phyloP scores from a whole-genome alignment of 257 asterid genomes.

The Coffea canephora region DNA sequence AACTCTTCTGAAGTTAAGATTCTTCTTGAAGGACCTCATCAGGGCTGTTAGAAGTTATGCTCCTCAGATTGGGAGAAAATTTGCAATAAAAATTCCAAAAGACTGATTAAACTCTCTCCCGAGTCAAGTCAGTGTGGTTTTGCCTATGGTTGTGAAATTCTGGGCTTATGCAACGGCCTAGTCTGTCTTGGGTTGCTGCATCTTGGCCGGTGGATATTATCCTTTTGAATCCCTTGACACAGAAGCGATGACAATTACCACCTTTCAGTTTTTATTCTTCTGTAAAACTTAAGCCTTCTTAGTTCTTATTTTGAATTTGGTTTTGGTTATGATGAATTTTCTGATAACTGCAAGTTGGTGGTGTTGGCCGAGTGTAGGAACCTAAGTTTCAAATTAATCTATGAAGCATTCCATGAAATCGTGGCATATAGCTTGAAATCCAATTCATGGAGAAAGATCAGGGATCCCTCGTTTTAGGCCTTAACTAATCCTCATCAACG shows the following conservation, averaged over 20 bases:
- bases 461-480: background rate
- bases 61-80: background rate
- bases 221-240: too few relatives aligned
- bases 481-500: background rate
- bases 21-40: background rate
- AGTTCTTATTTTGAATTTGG: too few relatives aligned
- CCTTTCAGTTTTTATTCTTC: too few relatives aligned
- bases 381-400: too few relatives aligned
- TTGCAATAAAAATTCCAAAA: background rate
- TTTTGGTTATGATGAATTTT: too few relatives aligned
- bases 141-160: background rate
- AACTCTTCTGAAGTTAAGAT: background rate
- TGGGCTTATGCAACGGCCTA: background rate
- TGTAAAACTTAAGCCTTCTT: too few relatives aligned
- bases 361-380: too few relatives aligned
- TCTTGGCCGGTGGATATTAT: background rate
- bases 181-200: background rate
- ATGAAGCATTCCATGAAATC: background rate
- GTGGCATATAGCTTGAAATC: background rate
- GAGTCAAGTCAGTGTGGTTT: background rate
- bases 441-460: background rate
- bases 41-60: background rate
- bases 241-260: too few relatives aligned
- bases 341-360: too few relatives aligned
- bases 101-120: background rate